Conservation (phyloP, 805 yeast genomes). For the Cyberlindnera petersonii region DNA sequence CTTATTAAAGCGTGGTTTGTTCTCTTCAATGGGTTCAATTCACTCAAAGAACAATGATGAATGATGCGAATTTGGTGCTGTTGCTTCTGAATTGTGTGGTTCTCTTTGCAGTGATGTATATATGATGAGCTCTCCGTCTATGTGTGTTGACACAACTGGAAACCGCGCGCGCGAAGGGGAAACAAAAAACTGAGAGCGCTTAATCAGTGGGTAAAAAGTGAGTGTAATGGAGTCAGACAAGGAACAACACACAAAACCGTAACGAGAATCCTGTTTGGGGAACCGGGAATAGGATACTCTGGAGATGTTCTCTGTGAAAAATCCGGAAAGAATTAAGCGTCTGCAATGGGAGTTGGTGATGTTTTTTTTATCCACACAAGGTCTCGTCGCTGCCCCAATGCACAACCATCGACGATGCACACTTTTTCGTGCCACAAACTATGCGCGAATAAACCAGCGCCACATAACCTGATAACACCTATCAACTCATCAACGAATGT, state of each 20-base stretch:
- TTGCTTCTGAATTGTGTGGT: background rate
- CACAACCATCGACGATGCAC: too few relatives aligned
- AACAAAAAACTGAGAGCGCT: background rate
- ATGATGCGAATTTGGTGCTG: background rate
- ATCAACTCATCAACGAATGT: too few relatives aligned
- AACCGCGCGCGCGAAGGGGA: constrained; percentile 2
- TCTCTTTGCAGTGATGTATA: background rate
- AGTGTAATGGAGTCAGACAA: too few relatives aligned
- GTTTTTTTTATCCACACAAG: constrained; percentile 4
- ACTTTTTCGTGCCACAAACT: too few relatives aligned
- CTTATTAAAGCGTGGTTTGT: background rate
- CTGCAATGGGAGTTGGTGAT: too few relatives aligned
- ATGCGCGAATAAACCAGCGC: too few relatives aligned
- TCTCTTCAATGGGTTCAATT: background rate
- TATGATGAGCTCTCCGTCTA: background rate
- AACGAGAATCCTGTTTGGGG: too few relatives aligned
- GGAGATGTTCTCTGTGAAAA: too few relatives aligned
- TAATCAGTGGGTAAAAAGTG: too few relatives aligned
- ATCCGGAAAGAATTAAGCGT: too few relatives aligned
- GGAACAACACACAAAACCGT: too few relatives aligned
- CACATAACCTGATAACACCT: background rate
- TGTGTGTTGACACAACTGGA: constrained; percentile 10
- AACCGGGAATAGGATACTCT: too few relatives aligned
- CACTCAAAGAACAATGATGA: background rate
- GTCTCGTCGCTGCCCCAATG: background rate